These are phyloP conservation scores for Alternaria ventricosa DNA, from an alignment of 2,329 filamentous ascomycete species.

Conservation along the genomic window DNA sequence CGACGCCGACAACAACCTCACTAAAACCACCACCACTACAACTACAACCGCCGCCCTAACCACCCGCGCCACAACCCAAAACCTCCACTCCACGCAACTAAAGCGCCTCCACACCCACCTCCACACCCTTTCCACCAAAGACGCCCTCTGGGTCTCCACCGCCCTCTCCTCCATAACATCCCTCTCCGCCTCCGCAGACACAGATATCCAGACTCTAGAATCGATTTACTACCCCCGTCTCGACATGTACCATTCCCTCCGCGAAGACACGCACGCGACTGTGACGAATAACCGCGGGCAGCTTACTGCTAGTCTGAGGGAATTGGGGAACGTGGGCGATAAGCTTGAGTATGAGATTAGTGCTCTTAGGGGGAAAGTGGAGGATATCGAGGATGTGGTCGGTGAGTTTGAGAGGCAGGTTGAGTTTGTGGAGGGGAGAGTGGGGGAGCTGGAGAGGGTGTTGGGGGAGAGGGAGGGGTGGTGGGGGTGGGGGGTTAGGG, in stretches of 20 bases:
- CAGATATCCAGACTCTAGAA: constrained; percentile 66
- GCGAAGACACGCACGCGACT: constrained; percentile 71
- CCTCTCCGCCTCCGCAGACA: constrained; percentile 68
- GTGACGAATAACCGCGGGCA: constrained; percentile 72
- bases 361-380: constrained; percentile 77
- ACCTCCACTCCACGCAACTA: constrained; percentile 60
- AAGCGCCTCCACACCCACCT: constrained; percentile 68
- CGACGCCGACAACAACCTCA: not conserved
- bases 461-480: constrained; percentile 44
- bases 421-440: constrained; percentile 50
- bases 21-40: constrained; percentile 13
- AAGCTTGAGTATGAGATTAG: constrained; percentile 93
- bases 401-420: constrained; percentile 77
- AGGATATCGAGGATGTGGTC: constrained; percentile 86
- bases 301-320: constrained; percentile 74
- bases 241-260: constrained; percentile 72
- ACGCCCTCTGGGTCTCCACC: constrained; percentile 67
- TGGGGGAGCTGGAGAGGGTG: constrained; percentile 65
- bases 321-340: constrained; percentile 80
- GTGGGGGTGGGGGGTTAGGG: constrained; percentile 37
- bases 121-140: constrained; percentile 60
- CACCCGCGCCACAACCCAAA: constrained; percentile 44
- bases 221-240: constrained; percentile 73
- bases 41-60: constrained; percentile 37
- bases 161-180: constrained; percentile 64